Percentiles rank a stretch among this genome's conserved stretches.
phyloP scores from a whole-genome alignment of 345 rosid species.

The Acer negundo region DNA sequence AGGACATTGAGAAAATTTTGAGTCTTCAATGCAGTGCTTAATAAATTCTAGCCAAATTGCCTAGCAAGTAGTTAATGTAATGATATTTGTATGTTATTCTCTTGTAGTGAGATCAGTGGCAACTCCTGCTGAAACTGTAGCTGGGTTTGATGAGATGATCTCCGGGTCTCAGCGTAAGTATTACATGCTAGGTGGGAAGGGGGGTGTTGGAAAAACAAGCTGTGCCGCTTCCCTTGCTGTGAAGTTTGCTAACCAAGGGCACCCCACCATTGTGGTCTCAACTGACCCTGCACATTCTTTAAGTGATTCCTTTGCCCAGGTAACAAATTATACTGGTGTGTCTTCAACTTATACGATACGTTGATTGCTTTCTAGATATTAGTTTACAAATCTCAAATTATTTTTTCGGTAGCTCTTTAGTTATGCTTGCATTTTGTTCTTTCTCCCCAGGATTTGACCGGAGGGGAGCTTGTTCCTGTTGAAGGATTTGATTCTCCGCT shows the following conservation, averaged over 20 bases:
- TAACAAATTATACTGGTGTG: constrained; percentile 9
- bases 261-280: constrained; percentile 77
- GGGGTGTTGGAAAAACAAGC: constrained; percentile 91
- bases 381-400: not conserved
- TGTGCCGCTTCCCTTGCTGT: constrained; percentile 89
- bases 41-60: constrained; percentile 8
- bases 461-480: constrained; percentile 65
- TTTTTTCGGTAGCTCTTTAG: not conserved
- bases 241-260: constrained; percentile 77
- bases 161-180: constrained; percentile 45
- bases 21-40: not conserved
- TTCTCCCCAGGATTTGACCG: constrained; percentile 59
- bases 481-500: constrained; percentile 74
- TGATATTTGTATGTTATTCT: constrained; percentile 13
- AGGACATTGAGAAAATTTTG: not conserved
- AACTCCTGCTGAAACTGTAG: constrained; percentile 41
- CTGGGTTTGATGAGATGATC: constrained; percentile 62
- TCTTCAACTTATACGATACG: not conserved
- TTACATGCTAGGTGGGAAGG: constrained; percentile 79
- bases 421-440: constrained; percentile 12
- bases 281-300: constrained; percentile 90
- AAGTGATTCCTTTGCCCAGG: constrained; percentile 81
- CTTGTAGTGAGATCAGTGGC: constrained; percentile 55
- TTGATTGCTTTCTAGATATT: not conserved
- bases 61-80: constrained; percentile 2